Conservation (phyloP, 2,329 filamentous ascomycete species). For the Microcyclospora pomicola region DNA sequence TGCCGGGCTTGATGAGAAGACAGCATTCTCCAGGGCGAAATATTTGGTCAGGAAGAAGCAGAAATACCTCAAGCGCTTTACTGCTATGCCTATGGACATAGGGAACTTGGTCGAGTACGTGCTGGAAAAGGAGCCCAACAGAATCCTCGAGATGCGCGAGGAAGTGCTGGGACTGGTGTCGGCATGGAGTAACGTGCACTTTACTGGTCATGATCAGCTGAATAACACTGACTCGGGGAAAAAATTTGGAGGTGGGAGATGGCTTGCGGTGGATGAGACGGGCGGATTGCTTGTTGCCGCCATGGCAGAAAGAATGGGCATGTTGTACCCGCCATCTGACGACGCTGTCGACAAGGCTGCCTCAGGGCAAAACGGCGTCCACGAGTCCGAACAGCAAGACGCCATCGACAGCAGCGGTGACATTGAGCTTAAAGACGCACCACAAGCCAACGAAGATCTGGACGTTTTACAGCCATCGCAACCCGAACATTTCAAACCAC, state of each 20-base stretch:
- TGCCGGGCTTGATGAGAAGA: slow-evolving; percentile 84
- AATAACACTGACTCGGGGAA: slow-evolving; percentile 11
- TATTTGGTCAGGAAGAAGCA: slow-evolving; percentile 89
- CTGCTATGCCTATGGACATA: slow-evolving; percentile 70
- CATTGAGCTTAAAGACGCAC: slow-evolving; percentile 1
- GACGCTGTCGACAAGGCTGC: slow-evolving; percentile 15
- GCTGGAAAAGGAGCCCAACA: slow-evolving; percentile 63
- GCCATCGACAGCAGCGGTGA: slow-evolving; percentile 1
- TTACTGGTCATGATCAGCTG: slow-evolving; percentile 33
- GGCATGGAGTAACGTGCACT: slow-evolving; percentile 85
- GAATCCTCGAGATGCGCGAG: slow-evolving; percentile 73
- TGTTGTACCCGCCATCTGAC: slow-evolving; percentile 38
- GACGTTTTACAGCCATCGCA: too few species aligned
- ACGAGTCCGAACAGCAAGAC: neutral
- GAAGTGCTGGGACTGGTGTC: slow-evolving; percentile 70
- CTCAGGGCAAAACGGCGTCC: slow-evolving; percentile 5
- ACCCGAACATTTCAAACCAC: neutral
- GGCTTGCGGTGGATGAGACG: slow-evolving; percentile 77
- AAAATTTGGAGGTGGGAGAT: slow-evolving; percentile 43
- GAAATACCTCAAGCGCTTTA: slow-evolving; percentile 85
- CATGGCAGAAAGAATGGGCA: slow-evolving; percentile 77
- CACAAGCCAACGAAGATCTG: neutral
- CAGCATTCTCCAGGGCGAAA: slow-evolving; percentile 81
- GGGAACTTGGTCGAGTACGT: slow-evolving; percentile 62
- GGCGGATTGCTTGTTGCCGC: slow-evolving; percentile 70